These are phyloP conservation scores for Ochetophila trinervis DNA, from an alignment of 306 rosid species.

Conservation along the genomic window DNA sequence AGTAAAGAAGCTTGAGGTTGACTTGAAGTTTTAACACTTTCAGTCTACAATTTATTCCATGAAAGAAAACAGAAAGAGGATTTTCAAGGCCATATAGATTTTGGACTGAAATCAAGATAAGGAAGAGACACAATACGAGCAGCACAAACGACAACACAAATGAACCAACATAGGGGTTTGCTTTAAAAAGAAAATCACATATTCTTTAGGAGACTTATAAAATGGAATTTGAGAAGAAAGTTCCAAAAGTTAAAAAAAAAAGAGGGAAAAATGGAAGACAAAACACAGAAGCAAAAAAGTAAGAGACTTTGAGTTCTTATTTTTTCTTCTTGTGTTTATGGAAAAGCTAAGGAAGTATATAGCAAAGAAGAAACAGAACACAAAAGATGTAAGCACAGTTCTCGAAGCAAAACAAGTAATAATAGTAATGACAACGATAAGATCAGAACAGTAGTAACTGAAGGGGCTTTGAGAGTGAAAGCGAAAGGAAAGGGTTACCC, in stretches of 20 bases:
- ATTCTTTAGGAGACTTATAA: constrained; percentile 28
- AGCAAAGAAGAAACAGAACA: constrained; percentile 7
- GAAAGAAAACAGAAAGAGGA: not conserved
- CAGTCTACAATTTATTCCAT: not conserved
- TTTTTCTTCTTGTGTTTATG: constrained; percentile 37
- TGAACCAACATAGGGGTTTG: constrained; percentile 18
- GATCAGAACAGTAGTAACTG: constrained; percentile 41
- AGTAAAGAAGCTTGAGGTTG: constrained; percentile 12
- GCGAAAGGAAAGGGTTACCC: constrained; percentile 42
- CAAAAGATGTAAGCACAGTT: constrained; percentile 45
- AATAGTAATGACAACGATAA: constrained; percentile 50
- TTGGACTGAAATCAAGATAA: not conserved
- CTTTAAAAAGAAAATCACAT: constrained; percentile 7
- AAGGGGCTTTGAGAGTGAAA: constrained; percentile 44
- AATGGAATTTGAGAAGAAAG: constrained; percentile 26
- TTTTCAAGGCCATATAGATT: not conserved
- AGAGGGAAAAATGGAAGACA: constrained; percentile 7
- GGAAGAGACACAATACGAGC: constrained; percentile 10
- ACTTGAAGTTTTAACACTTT: not conserved
- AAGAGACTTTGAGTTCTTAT: constrained; percentile 15
- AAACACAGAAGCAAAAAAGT: constrained; percentile 22
- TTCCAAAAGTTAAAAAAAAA: constrained; percentile 30
- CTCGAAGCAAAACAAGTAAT: constrained; percentile 55
- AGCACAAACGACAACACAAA: constrained; percentile 17
- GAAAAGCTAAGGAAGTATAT: constrained; percentile 53